Percentiles rank a stretch among this genome's conserved stretches.
Conservation (phyloP, 208 protist genomes). For the Trichomonas gallinae region DNA sequence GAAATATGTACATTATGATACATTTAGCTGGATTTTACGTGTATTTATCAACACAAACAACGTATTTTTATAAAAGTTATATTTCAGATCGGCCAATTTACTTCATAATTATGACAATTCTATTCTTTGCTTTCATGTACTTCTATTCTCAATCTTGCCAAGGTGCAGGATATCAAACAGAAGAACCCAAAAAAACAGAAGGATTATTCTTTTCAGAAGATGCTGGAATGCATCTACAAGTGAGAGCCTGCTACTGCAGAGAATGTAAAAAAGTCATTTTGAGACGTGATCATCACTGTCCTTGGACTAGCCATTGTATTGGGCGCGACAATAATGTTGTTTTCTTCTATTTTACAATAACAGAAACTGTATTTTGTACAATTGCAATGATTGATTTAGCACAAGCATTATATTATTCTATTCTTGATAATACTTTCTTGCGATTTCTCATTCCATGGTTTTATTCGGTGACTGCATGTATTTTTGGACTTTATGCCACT, state of each 20-base stretch:
- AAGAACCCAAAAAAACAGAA: not conserved
- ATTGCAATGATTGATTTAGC: not conserved
- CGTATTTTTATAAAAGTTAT: not conserved
- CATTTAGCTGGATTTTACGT: not conserved
- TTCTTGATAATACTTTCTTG: not conserved
- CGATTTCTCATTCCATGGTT: not conserved
- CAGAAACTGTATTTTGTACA: not conserved
- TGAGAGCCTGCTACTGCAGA: not conserved
- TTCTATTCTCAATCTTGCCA: not conserved
- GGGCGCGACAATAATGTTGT: not conserved
- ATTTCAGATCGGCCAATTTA: not conserved
- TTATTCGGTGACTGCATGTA: not conserved
- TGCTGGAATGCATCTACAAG: not conserved
- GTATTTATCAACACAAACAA: not conserved
- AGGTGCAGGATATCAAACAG: not conserved
- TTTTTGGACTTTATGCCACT: not conserved
- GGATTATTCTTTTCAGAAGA: not conserved
- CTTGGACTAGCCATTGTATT: not conserved
- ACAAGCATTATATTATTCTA: not conserved
- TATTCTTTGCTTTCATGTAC: not conserved
- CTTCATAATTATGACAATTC: not conserved
- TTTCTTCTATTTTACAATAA: not conserved
- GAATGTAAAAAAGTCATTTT: not conserved
- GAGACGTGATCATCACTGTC: not conserved
- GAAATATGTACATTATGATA: not conserved